A percentile compares a stretch with the other conserved stretches of the same genome.
These are phyloP conservation scores for Colletotrichum godetiae DNA, from an alignment of 2,329 filamentous ascomycete species.

Conservation along the genomic window DNA sequence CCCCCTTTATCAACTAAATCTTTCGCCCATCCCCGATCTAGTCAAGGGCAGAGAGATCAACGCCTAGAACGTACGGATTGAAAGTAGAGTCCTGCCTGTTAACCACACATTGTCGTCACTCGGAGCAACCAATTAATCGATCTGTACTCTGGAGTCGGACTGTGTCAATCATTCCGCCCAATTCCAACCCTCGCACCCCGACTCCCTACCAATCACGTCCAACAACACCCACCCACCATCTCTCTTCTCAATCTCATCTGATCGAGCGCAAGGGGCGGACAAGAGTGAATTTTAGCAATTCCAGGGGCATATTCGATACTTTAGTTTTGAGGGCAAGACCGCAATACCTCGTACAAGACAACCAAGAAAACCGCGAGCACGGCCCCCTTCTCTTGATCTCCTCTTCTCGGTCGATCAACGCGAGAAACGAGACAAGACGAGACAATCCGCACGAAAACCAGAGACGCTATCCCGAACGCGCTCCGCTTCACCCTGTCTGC, in stretches of 20 bases:
- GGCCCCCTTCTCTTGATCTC: constrained; percentile 17
- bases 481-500: constrained; percentile 17
- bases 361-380: constrained; percentile 14
- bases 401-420: constrained; percentile 23
- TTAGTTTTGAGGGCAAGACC: neutral
- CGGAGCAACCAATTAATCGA: constrained; percentile 15
- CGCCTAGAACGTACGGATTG: no score
- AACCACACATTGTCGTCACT: neutral
- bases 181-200: neutral
- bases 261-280: constrained; percentile 10
- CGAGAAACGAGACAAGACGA: constrained; percentile 31
- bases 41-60: neutral
- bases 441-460: constrained; percentile 9
- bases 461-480: constrained; percentile 17
- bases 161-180: neutral
- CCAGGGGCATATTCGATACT: neutral
- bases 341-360: neutral
- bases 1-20: neutral
- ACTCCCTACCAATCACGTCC: neutral
- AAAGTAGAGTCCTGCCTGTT: neutral
- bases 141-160: neutral
- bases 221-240: neutral
- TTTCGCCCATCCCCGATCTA: constrained; percentile 17
- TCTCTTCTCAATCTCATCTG: neutral
- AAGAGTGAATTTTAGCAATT: neutral